Base-by-base conservation (phyloP, 345 rosid species). In the Salix brachista region DNA sequence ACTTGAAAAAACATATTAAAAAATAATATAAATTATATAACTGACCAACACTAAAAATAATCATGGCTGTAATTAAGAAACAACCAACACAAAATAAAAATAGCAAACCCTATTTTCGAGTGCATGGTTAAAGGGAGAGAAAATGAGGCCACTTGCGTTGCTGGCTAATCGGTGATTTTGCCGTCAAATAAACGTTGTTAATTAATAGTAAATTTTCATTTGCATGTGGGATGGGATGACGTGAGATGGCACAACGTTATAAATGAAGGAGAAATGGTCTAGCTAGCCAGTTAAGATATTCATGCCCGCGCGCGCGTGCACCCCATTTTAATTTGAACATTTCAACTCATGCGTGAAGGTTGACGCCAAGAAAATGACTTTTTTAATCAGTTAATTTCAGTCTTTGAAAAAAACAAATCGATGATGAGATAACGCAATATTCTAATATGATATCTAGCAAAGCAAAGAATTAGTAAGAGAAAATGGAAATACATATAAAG, bases 321-420 rank as follows among this genome's bases (percentile, higher is more conserved):
- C 25, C 36, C 34, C 67, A 67, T 21, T 21, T 67, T 28, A 17
- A 26, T 67, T 67, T 58, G 80, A 77, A 81, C 28, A 13, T 8
- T 39, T 77, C 76, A 78, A 78, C 37, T 67, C 85, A 67, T 37
- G 77, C 70, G 69, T 61, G 44, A 23, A 39, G 67, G 37, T 69
- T 69, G 76, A 65, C 69, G 30, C 19, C 56, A 14, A 0, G 13
- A 72, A 61, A 39, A 41, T 39, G 36, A 77, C 19, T 6, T 32
- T 26, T 1, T 26, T 8, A 25, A 25, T 7, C 50, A 1, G 1
- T 48, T 16, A 46, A 12, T 69, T 54, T 39, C 37, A 19, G 2
- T 50, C 41, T 18, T 19, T 34, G n/a, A 6, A 50, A 50, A 50
- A 17, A 17, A 50, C 5, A 50, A 36, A 36, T 5, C 17, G 21